phyloP scores from a whole-genome alignment of 495 filamentous ascomycete genomes.

The Penicillium diatomitis region DNA sequence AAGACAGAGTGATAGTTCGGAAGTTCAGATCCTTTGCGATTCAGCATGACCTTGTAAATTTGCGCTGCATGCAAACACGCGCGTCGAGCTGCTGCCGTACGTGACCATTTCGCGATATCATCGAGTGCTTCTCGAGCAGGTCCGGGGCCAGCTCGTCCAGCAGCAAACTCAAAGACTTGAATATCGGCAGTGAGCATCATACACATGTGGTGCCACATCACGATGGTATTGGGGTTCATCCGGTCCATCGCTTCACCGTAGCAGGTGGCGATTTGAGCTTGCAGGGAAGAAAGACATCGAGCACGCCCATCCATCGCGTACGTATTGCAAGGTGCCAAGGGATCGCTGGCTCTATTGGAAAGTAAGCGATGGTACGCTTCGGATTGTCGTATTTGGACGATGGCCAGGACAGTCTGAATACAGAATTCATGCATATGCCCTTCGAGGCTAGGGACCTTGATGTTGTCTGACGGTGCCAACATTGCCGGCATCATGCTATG shows the following conservation, averaged over 20 bases:
- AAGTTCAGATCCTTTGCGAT: slow-evolving; percentile 41
- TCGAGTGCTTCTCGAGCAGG: slow-evolving; percentile 40
- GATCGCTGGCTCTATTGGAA: slow-evolving; percentile 30
- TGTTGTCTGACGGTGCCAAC: slow-evolving; percentile 29
- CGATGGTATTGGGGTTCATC: slow-evolving; percentile 36
- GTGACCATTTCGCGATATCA: slow-evolving; percentile 42
- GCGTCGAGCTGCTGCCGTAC: slow-evolving; percentile 39
- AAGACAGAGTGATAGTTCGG: slow-evolving; percentile 40
- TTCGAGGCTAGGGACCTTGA: slow-evolving; percentile 28
- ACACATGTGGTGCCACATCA: slow-evolving; percentile 46
- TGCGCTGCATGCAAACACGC: slow-evolving; percentile 43
- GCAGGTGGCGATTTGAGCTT: slow-evolving; percentile 30
- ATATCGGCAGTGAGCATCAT: slow-evolving; percentile 44
- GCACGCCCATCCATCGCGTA: slow-evolving; percentile 39
- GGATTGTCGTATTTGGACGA: slow-evolving; percentile 36
- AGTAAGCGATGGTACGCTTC: slow-evolving; percentile 39
- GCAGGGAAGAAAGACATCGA: slow-evolving; percentile 28
- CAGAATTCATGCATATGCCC: slow-evolving; percentile 28
- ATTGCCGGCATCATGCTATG: slow-evolving; percentile 32
- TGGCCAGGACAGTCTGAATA: slow-evolving; percentile 31
- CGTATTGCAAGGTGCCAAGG: slow-evolving; percentile 36
- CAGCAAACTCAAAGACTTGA: slow-evolving; percentile 42
- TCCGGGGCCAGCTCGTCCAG: slow-evolving; percentile 35
- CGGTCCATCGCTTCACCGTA: slow-evolving; percentile 33
- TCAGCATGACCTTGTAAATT: slow-evolving; percentile 42